phyloP scores from a whole-genome alignment of 768 basidiomycete genomes.

The Boletus coccyginus region DNA sequence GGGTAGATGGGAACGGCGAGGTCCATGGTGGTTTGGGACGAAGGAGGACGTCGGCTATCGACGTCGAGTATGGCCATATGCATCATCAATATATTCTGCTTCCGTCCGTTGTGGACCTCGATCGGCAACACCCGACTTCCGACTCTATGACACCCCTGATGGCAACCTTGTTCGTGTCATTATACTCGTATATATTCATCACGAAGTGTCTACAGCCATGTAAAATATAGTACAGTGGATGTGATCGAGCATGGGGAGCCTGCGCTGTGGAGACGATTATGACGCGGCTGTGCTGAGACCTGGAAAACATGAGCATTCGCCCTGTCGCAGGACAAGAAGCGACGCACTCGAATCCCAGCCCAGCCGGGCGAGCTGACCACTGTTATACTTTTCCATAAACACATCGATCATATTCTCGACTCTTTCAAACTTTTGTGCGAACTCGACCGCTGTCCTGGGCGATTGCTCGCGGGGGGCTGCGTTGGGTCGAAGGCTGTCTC shows the following conservation, averaged over 20 bases:
- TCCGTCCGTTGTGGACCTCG: slow-evolving; percentile 19
- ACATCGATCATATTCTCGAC: slow-evolving; percentile 19
- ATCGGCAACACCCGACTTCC: slow-evolving; percentile 22
- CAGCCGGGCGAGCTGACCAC: slow-evolving; percentile 19
- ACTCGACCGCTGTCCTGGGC: slow-evolving; percentile 24
- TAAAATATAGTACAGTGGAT: slow-evolving; percentile 15
- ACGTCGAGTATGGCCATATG: slow-evolving; percentile 4
- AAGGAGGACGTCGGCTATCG: slow-evolving; percentile 8
- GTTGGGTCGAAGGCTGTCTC: slow-evolving; percentile 5
- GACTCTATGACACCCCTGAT: neutral
- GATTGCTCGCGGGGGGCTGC: neutral
- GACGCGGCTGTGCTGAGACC: neutral
- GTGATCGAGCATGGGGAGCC: neutral
- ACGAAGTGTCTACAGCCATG: neutral
- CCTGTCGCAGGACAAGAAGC: neutral
- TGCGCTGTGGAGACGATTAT: slow-evolving; percentile 2
- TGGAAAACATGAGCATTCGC: slow-evolving; percentile 5
- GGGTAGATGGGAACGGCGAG: neutral
- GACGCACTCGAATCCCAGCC: slow-evolving; percentile 30
- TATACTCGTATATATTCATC: slow-evolving; percentile 12
- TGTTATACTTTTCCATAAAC: slow-evolving; percentile 20
- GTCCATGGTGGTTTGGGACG: slow-evolving; percentile 14
- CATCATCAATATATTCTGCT: slow-evolving; percentile 1
- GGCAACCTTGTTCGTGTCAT: slow-evolving; percentile 16
- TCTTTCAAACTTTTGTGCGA: slow-evolving; percentile 13